phyloP scores from a whole-genome alignment of 306 rosid species.

The Citrullus amarus region DNA sequence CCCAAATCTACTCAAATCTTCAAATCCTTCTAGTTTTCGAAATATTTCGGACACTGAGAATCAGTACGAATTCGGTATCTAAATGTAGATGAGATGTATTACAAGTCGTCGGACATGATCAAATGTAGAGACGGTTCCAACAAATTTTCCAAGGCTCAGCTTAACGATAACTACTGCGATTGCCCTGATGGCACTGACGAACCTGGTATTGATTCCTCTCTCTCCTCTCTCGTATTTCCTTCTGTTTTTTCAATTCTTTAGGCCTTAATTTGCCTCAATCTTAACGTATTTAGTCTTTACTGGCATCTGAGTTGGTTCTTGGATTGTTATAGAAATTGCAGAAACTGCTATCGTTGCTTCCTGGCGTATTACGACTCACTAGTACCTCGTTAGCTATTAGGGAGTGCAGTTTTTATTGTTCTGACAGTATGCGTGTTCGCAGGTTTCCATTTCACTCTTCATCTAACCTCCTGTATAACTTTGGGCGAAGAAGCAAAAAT shows the following conservation, averaged over 20 bases:
- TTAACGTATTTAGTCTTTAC: background rate
- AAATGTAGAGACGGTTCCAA: slow-evolving; percentile 76
- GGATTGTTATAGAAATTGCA: background rate
- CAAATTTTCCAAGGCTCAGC: slow-evolving; percentile 61
- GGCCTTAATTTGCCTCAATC: background rate
- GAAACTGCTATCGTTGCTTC: background rate
- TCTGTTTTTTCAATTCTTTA: background rate
- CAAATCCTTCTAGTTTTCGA: background rate
- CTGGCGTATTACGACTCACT: background rate
- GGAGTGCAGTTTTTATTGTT: background rate
- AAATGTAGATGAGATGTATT: slow-evolving; percentile 48
- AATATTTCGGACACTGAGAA: slow-evolving; percentile 1
- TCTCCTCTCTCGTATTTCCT: background rate
- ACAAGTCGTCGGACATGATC: slow-evolving; percentile 51
- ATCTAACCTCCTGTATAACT: background rate
- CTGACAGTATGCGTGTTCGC: background rate
- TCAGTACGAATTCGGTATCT: slow-evolving; percentile 4
- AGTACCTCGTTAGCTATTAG: background rate
- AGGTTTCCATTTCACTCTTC: background rate
- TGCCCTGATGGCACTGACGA: slow-evolving; percentile 95
- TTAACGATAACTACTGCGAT: slow-evolving; percentile 89
- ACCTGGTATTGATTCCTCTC: slow-evolving; percentile 45
- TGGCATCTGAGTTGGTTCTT: background rate
- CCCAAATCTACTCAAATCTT: background rate
- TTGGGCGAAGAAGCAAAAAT: background rate